A percentile compares a stretch with the other conserved stretches of the same genome.
Evolutionary conservation across 2,329 filamentous ascomycete species (phyloP).

Genomic region (Blumeria graminis): DNA sequence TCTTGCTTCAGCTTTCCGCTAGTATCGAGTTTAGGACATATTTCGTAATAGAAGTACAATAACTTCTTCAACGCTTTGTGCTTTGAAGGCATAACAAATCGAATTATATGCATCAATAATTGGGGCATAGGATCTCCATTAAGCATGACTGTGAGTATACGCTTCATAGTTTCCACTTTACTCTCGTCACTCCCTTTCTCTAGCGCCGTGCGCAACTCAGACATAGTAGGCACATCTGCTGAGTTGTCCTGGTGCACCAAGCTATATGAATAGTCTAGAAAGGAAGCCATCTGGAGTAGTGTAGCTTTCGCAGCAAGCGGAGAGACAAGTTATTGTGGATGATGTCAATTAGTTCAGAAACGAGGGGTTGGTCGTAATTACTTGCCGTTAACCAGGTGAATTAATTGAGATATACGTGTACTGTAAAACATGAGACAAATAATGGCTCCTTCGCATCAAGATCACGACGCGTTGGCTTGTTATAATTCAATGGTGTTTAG

Average conservation of each 20-base stretch:
- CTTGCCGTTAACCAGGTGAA: no score
- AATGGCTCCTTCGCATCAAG: no score
- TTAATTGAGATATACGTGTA: no score
- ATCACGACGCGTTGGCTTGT: no score
- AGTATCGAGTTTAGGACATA: slow-evolving; percentile 84
- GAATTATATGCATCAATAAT: slow-evolving; percentile 97
- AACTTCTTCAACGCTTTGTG: slow-evolving; percentile 94
- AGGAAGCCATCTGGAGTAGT: slow-evolving; percentile 57
- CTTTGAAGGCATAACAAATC: slow-evolving; percentile 98
- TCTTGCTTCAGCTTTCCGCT: slow-evolving; percentile 95
- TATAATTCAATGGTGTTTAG: no score
- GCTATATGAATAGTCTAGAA: slow-evolving; percentile 87
- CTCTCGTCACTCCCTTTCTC: slow-evolving; percentile 85
- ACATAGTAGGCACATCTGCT: slow-evolving; percentile 69
- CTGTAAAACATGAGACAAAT: no score
- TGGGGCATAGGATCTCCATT: slow-evolving; percentile 92
- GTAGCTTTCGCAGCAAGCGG: not conserved
- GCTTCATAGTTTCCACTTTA: slow-evolving; percentile 91
- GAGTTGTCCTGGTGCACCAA: slow-evolving; percentile 95
- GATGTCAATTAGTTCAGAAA: no score
- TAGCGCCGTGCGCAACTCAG: slow-evolving; percentile 77
- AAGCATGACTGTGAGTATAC: slow-evolving; percentile 88
- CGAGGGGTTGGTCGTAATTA: no score
- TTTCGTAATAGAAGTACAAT: slow-evolving; percentile 97
- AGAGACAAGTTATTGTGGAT: no score